Evolutionary conservation across 139 green algal species (phyloP), one percentile per base, ranked within the genome.

Genomic region (Chlamydomonas eustigma): DNA sequence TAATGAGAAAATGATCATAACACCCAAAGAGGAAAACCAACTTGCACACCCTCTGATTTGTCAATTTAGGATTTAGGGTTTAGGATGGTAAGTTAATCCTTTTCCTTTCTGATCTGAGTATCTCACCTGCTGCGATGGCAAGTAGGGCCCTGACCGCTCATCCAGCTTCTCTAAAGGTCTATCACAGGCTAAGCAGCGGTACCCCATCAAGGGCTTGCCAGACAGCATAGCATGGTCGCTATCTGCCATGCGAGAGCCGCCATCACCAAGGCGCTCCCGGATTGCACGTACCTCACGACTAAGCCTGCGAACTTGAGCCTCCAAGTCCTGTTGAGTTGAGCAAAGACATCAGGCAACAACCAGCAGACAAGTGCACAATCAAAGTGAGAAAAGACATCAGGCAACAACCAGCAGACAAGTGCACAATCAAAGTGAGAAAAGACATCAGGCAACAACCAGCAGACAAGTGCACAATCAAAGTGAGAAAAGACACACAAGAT

Each of bases 211-310:
- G 0, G 86, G 84, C 51, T 87, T 87, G 18, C 76, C 76, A 1
- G 82, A 74, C 37, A 91, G 80, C 84, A 91, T 91, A 39, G 84
- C 83, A 66, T 89, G 76, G 68, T 91, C 86, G 8, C 83, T 81
- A 8, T 79, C 78, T 12, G 63, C 25, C 32, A 78, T 78, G 52
- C 70, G 44, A 4, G n/a, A 4, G 12, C 32, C 52, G 18, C 52
- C 52, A 4, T 68, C 12, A 28, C 12, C 52, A 31, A 58, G 1
- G 22, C 58, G 5, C 33, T 78, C 69, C 58, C 70, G 70, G 58
- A 84, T 71, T 1, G 71, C 32, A 3, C 67, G 50, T 1, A 84
- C 75, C 36, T 84, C 79, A 4, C 39, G 72, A 31, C 6, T 68
- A 32, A 84, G 65, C 39, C 69, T 66, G 51, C 71, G 76, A 3